Base-by-base conservation (phyloP, 2,329 filamentous ascomycete genomes). In the Gliomastix tumulicola region DNA sequence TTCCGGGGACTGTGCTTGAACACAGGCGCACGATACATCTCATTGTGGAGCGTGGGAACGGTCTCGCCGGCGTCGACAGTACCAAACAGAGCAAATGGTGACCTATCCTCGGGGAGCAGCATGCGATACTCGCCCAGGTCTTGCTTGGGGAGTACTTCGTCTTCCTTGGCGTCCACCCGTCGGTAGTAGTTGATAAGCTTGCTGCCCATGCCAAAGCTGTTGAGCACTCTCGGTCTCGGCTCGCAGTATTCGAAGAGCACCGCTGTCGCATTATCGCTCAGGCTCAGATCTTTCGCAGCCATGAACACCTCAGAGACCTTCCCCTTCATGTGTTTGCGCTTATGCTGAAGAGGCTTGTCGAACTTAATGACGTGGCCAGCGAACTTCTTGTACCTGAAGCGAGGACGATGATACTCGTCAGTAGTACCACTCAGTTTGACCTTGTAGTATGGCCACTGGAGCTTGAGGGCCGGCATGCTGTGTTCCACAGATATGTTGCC, bases 141-240 rank as follows among this genome's bases (percentile, higher is more conserved):
- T 32, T 73, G 69, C 65, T 88, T 94, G 2, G 87, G 84, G 2
- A 86, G 74, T 36, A 77, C 73, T 34, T 79, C 76, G 42, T 92
- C 86, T 32, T 94, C 86, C 22, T 74, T 74, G 30, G 72, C 69
- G 28, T 76, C 76, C 54, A 88, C 84, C 51, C 88, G 88, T 41
- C 89, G 84, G 56, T 96, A 96, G 60, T 97, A 98, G 59, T 98
- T 97, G 67, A 97, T 88, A 40, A 98, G 76, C 36, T 88, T 84
- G 57, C 84, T 94, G 36, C 89, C 89, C 92, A 98, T 98, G 46
- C 90, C 92, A 51, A 96, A 95, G 54, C 94, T 96, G 30, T 90
- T 96, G 43, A 98, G 68, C 41, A 94, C 88, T 9, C 83, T 84
- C 1, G 92, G 92, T 44, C 88, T 83, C 51, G 96, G 88, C 60